Percentiles rank a stretch among this genome's conserved stretches.
Conservation (phyloP, 192 early-diverging fungal species). For the Podochytrium sp. region DNA sequence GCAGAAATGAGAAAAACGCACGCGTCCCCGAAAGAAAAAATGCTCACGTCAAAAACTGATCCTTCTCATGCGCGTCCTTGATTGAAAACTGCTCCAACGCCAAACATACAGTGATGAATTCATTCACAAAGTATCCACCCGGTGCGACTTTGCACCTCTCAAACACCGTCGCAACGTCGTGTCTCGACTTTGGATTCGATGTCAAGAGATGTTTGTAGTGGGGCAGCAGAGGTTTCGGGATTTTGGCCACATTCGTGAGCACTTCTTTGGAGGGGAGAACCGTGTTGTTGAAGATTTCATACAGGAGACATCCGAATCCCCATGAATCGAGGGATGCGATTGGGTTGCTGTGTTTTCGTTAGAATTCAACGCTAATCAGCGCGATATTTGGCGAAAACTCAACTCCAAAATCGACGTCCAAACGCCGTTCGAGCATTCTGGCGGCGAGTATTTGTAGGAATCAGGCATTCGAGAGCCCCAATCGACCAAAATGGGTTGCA, state of each 20-base stretch:
- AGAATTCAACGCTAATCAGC: background rate
- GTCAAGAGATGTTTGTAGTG: slow-evolving; percentile 66
- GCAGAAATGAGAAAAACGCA: background rate
- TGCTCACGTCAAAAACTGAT: slow-evolving; percentile 62
- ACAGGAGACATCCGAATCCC: slow-evolving; percentile 80
- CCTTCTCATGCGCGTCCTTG: slow-evolving; percentile 86
- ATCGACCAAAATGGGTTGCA: slow-evolving; percentile 61
- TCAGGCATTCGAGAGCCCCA: slow-evolving; percentile 69
- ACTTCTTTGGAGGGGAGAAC: slow-evolving; percentile 36
- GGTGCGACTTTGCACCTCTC: slow-evolving; percentile 59
- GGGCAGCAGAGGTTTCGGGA: slow-evolving; percentile 62
- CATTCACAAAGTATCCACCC: slow-evolving; percentile 77
- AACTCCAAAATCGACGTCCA: slow-evolving; percentile 69
- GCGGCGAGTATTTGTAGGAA: slow-evolving; percentile 71
- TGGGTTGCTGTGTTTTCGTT: slow-evolving; percentile 34
- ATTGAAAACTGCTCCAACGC: slow-evolving; percentile 93
- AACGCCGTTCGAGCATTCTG: slow-evolving; percentile 67
- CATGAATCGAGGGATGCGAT: slow-evolving; percentile 76
- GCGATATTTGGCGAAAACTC: background rate
- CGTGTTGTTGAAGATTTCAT: slow-evolving; percentile 77
- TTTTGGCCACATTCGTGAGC: slow-evolving; percentile 51
- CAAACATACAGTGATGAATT: slow-evolving; percentile 79
- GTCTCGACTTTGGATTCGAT: slow-evolving; percentile 63
- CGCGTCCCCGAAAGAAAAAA: background rate
- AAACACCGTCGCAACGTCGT: slow-evolving; percentile 71